Evolutionary conservation across 140 eudicot genomes (phyloP), one percentile per base, ranked within the genome.

Genomic region (Oenanthe javanica): DNA sequence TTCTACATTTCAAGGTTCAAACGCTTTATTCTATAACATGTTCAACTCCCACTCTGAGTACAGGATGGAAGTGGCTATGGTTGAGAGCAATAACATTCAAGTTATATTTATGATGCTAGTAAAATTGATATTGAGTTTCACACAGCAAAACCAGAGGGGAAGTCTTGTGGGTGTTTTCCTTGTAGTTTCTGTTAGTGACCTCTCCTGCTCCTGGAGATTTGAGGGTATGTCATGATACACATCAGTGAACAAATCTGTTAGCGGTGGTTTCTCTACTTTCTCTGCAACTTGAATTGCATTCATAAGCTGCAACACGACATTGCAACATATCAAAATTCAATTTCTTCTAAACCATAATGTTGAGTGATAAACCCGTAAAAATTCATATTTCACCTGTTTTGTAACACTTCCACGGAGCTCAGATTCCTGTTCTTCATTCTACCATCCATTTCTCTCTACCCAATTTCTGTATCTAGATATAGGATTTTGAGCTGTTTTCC

Each of bases 261-360:
- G 79, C 16, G 81, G 76, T 7, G 97, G 92, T 76, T 89, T 93
- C 73, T 89, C 90, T 19, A 72, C 79, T 59, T 82, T 86, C 79
- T 88, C 97, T 27, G 97, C 98, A 21, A 80, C 89, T 84, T 88
- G 93, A 84, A 91, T 89, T 61, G 93, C 97, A n/a, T 86, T 83
- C 83, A 91, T 72, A 57, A 89, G 84, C 98, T 93, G 80, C 52
- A 71, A 42, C 8, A 85, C 9, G 42, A 72, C 49, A 72, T 50
- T 70, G 75, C 4, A 52, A 13, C 46, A 64, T 75, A 61, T 75
- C 42, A 43, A 13, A 50, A 75, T 48, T 72, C 23, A 79, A 43
- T 59, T 59, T 59, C 31, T 19, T 21, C 31, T 1, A 31, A 21
- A 21, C 67, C 7, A 21, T 31, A 38, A 70, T 70, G 75, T 70